A percentile compares a stretch with the other conserved stretches of the same genome.
Evolutionary conservation across 1,139 yeast species (phyloP).

Genomic region (Geotrichum citri-aurantii): DNA sequence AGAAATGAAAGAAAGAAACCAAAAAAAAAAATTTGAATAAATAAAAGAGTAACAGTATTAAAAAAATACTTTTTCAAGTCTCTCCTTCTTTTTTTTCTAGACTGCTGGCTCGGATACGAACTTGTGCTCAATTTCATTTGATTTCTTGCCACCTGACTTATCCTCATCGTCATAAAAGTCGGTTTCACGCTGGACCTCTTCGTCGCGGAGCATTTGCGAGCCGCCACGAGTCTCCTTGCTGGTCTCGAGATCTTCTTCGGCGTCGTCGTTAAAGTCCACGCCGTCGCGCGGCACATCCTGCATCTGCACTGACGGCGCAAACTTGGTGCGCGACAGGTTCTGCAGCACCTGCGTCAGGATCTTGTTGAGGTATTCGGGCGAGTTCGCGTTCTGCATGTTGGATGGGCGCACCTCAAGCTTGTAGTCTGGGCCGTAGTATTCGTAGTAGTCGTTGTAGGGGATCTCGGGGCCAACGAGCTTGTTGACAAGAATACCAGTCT

Average conservation of each 20-base stretch:
- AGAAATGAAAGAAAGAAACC: background rate
- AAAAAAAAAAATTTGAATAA: too few species aligned
- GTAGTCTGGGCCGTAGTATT: conserved; percentile 95
- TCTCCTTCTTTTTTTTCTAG: too few species aligned
- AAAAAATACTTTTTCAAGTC: too few species aligned
- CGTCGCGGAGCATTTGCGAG: conserved; percentile 77
- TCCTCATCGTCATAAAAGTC: conserved; percentile 40
- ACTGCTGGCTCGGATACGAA: conserved; percentile 4
- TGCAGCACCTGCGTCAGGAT: conserved; percentile 70
- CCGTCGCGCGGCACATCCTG: conserved; percentile 77
- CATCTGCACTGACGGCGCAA: conserved; percentile 95
- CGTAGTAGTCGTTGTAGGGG: conserved; percentile 88
- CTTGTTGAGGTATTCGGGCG: conserved; percentile 86
- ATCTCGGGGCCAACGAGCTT: conserved; percentile 68
- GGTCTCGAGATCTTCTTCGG: conserved; percentile 49
- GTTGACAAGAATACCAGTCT: conserved; percentile 82
- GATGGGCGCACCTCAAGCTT: conserved; percentile 79
- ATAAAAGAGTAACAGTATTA: too few species aligned
- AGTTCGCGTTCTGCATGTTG: conserved; percentile 94
- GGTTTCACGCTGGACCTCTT: conserved; percentile 41
- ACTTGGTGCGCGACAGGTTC: conserved; percentile 80
- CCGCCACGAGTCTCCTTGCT: conserved; percentile 92
- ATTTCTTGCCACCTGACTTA: conserved; percentile 27
- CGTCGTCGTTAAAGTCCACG: conserved; percentile 14
- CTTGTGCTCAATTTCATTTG: conserved; percentile 8